Evolutionary conservation across 2,329 filamentous ascomycete species (phyloP).

Genomic region (Penicillium concentricum): DNA sequence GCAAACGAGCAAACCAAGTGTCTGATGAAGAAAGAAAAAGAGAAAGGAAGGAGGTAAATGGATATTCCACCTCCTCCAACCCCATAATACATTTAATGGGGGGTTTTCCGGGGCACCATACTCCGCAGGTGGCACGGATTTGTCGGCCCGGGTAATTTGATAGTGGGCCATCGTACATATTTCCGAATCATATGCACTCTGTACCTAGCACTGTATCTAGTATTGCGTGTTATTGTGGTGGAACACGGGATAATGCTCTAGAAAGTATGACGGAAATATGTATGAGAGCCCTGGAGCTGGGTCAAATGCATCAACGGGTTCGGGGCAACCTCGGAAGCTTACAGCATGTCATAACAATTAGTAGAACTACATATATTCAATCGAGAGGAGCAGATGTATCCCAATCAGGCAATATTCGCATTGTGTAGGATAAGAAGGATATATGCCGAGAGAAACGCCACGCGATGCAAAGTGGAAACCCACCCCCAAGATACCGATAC

Average conservation of each 20-base stretch:
- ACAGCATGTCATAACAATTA: neutral
- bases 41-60: neutral
- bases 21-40: neutral
- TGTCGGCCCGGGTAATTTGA: neutral
- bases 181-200: neutral
- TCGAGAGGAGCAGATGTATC: neutral
- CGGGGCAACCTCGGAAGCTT: neutral
- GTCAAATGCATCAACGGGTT: neutral
- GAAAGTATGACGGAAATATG: neutral
- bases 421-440: slow-evolving; percentile 6
- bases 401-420: slow-evolving; percentile 1
- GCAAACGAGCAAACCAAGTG: neutral
- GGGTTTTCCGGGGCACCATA: neutral
- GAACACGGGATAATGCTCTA: neutral
- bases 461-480: slow-evolving; percentile 17
- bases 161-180: neutral
- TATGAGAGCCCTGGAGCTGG: no score
- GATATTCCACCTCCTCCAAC: slow-evolving; percentile 1
- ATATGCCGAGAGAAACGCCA: slow-evolving; percentile 19
- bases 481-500: slow-evolving; percentile 1
- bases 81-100: neutral
- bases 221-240: neutral
- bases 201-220: neutral
- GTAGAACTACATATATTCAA: neutral
- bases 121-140: neutral